Conservation (phyloP, 2,329 filamentous ascomycete species). For the Clathrospora elynae region DNA sequence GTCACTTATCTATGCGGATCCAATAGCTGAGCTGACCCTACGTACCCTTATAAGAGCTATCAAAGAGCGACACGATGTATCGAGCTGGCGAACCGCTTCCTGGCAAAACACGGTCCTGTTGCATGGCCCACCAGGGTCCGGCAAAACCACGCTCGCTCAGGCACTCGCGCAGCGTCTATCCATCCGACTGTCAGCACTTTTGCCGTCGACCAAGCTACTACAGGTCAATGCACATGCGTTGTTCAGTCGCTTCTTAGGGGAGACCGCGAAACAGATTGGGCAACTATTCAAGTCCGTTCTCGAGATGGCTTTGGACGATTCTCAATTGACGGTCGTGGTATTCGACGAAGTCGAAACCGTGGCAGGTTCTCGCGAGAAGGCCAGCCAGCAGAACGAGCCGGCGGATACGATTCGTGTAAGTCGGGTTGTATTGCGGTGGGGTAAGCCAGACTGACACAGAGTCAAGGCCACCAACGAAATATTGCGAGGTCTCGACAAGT, state of each 20-base stretch:
- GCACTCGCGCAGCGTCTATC: constrained; percentile 58
- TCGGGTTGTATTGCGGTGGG: too few species aligned
- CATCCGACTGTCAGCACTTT: constrained; percentile 51
- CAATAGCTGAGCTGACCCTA: constrained; percentile 50
- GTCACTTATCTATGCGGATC: constrained; percentile 51
- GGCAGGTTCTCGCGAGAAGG: constrained; percentile 52
- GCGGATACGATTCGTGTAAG: constrained; percentile 53
- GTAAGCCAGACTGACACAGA: too few species aligned
- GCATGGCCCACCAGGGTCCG: constrained; percentile 52
- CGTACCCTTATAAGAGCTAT: constrained; percentile 48
- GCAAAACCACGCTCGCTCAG: constrained; percentile 53
- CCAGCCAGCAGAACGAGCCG: constrained; percentile 50
- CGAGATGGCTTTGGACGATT: constrained; percentile 46
- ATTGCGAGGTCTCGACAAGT: constrained; percentile 54
- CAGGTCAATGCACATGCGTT: constrained; percentile 55
- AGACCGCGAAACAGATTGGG: constrained; percentile 52
- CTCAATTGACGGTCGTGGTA: constrained; percentile 52
- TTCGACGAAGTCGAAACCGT: constrained; percentile 60
- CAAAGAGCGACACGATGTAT: constrained; percentile 39
- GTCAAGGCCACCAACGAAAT: constrained; percentile 55
- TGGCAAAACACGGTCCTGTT: constrained; percentile 55
- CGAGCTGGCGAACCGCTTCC: constrained; percentile 48
- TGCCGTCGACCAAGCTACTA: constrained; percentile 47
- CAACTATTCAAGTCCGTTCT: constrained; percentile 51
- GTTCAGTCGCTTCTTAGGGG: constrained; percentile 57